These are phyloP conservation scores for Eimeria tenella DNA, from an alignment of 169 alveolate genomes.

Conservation along the genomic window DNA sequence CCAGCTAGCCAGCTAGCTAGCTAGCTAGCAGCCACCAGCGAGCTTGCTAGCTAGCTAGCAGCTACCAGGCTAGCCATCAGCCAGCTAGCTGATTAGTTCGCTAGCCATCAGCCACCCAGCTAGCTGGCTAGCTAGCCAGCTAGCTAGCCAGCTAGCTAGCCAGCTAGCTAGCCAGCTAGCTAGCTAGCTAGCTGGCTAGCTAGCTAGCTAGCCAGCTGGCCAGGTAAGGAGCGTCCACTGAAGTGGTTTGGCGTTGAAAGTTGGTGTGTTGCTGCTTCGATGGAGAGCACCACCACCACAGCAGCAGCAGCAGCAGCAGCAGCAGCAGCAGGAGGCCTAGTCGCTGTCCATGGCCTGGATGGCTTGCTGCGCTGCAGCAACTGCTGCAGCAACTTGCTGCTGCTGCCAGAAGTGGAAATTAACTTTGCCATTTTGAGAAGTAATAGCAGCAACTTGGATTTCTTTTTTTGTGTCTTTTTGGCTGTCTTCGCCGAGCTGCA, in stretches of 20 bases:
- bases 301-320: conserved; percentile 11
- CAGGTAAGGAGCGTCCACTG: too few species aligned
- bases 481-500: conserved; percentile 81
- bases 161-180: too few species aligned
- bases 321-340: background rate
- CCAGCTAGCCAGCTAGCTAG: too few species aligned
- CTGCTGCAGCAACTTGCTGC: conserved; percentile 14
- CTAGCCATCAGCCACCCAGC: too few species aligned
- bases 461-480: conserved; percentile 80
- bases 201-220: background rate
- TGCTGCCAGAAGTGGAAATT: conserved; percentile 12
- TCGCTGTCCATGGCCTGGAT: conserved; percentile 56
- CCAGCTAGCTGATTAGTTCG: too few species aligned
- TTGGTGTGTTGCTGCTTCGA: background rate
- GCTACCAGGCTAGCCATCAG: too few species aligned
- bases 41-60: too few species aligned
- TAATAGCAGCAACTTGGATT: conserved; percentile 69
- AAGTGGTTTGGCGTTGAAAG: too few species aligned
- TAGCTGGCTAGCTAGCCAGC: too few species aligned
- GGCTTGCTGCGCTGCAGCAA: conserved; percentile 47
- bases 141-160: too few species aligned
- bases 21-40: too few species aligned
- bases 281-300: background rate
- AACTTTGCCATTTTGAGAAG: background rate
- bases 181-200: too few species aligned